Base-by-base conservation (phyloP, 495 filamentous ascomycete genomes). In the Entonaema liquescens region DNA sequence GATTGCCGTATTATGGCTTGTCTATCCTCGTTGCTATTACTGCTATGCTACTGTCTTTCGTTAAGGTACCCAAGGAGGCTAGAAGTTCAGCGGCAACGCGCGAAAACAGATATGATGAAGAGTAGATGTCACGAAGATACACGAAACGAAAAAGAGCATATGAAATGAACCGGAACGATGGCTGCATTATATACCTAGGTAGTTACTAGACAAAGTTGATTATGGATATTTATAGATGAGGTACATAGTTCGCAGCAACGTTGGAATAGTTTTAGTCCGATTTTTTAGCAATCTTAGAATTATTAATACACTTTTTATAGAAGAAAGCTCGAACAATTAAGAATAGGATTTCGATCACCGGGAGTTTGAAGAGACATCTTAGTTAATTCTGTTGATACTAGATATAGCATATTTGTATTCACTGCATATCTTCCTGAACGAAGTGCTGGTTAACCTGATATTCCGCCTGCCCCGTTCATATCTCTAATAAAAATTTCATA, bases 1-100 rank as follows among this genome's bases (percentile, higher is more conserved):
- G 78, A 2, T 59, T 79, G 21, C 76, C 77, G n/a, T 78, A 75
- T 59, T 65, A 59, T 52, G 74, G 59, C 15, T 7, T 77, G 36
- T 59, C 78, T n/a, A 40, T 76, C 26, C 56, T 75, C 7, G 52
- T 71, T 13, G 59, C 65, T 9, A 21, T 53, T 12, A 40, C 68
- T 15, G 70, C 50, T 8, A 58, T 61, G 5, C 59, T 77, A 12
- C 54, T 76, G 19, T 19, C 70, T 26, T 77, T 77, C 38, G 76
- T 77, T 13, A 73, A 59, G 54, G 63, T 77, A 36, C 70, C 74
- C 2, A 65, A 68, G 33, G 38, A 56, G 36, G 42, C 12, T 25
- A 50, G n/a, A 40, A 36, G 49, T 19, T 54, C 28, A 40, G 38
- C 63, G 2, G 13, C 59, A 23, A 25, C 52, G 19, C 42, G 25